Base-by-base conservation (phyloP, 2,329 filamentous ascomycete species). In the Fusarium nisikadoi region DNA sequence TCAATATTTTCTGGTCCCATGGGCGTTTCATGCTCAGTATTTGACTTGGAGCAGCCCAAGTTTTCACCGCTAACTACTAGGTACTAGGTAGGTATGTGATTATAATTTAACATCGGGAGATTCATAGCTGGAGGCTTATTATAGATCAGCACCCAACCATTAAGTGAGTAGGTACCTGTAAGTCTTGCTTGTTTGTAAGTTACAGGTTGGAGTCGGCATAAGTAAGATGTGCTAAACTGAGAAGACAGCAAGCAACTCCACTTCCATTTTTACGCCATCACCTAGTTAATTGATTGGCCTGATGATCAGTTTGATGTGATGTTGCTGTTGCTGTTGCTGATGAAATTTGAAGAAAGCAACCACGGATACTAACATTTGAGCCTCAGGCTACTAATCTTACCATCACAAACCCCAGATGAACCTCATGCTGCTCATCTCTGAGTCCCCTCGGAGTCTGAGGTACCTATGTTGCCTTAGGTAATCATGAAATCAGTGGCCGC, bases 141-240 rank as follows among this genome's bases (percentile, higher is more conserved):
- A 49, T 23, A 49, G 29, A 33, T 27, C 20, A 39, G 19, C 11
- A 20, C 42, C 27, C 29, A 19, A 35, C 19, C 31, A 33, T 35
- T 25, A 31, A 50, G 6, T 13, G 36, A 27, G 20, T 29, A 50
- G 52, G 27, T 55, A 19, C 47, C 27, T 43, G 12, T 43, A 19
- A 29, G 27, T 47, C 10, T 47, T 29, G 23, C 10, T 47, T 29
- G 23, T 20, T 47, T 38, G 23, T 36, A 10, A 65, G 31, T 27
- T 47, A 36, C 43, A 60, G 68, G 52, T 57, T 70, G 59, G 52
- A 69, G 58, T 53, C 49, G 59, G 60, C 39, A 60, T 56, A 69
- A 60, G 49, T 56, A 69, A 60, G 49, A 47, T 57, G 45, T 53
- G 55, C 45, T 53, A 65, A 49, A 43, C 62, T 50, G 50, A 46